These are phyloP conservation scores for Kappamyces sp. DNA, from an alignment of 192 early-diverging fungal species.

Conservation along the genomic window DNA sequence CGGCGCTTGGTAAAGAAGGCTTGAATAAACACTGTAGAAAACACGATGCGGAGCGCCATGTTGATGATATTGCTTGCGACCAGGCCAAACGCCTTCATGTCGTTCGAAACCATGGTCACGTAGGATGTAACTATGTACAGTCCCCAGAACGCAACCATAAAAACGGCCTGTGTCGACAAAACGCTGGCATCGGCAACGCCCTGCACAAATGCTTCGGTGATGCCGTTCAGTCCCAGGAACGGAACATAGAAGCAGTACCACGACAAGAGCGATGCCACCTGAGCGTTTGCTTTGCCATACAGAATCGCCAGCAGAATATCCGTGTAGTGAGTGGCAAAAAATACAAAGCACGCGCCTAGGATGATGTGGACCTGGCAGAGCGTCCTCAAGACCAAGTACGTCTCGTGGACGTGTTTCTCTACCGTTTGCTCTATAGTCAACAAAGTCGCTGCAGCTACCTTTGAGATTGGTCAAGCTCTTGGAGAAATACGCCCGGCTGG, in stretches of 20 bases:
- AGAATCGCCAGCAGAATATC: conserved; percentile 59
- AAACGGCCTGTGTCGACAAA: conserved; percentile 56
- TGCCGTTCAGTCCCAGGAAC: conserved; percentile 90
- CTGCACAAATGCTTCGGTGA: conserved; percentile 90
- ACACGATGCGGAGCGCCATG: conserved; percentile 69
- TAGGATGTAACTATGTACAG: conserved; percentile 60
- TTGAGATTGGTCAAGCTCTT: conserved; percentile 40
- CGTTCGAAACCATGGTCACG: conserved; percentile 51
- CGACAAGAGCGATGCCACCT: conserved; percentile 53
- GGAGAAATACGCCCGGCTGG: conserved; percentile 77
- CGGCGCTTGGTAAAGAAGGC: conserved; percentile 40
- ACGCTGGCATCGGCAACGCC: conserved; percentile 67
- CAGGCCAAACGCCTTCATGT: conserved; percentile 69
- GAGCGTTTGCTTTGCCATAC: conserved; percentile 40
- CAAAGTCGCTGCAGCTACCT: neutral
- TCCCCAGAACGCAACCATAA: conserved; percentile 70
- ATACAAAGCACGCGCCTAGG: conserved; percentile 67
- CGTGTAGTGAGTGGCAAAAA: conserved; percentile 82
- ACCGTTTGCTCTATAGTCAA: conserved; percentile 9
- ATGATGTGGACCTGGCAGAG: conserved; percentile 58
- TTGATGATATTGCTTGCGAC: conserved; percentile 83
- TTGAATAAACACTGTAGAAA: conserved; percentile 61
- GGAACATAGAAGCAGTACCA: conserved; percentile 90
- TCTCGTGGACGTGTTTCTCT: neutral
- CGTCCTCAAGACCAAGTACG: conserved; percentile 18